Base-by-base conservation (phyloP, 768 basidiomycete species). In the Hericium alpestre region DNA sequence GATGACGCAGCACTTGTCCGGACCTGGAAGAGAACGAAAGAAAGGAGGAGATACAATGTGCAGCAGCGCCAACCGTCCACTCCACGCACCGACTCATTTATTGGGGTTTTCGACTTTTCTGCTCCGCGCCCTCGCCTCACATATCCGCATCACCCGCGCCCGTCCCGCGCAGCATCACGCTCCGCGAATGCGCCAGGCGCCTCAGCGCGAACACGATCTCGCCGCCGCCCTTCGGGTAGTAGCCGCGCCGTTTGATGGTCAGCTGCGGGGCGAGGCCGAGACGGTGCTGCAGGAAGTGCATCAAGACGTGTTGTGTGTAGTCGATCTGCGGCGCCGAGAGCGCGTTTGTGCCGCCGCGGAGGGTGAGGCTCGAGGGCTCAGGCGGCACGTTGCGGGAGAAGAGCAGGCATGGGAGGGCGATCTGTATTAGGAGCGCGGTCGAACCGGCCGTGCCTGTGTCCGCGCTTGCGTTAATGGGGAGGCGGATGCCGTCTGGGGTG, bases 281-380 rank as follows among this genome's bases (percentile, higher is more conserved):
- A 66, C 85, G 82, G 11, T 68, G 72, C 22, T 69, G 71, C 32
- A 88, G 67, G 66, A 90, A 91, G 0, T 87, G 88, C 6, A 90
- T 65, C 64, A 90, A 74, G 51, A 89, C 70, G 59, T 81, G 71
- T 51, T 79, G 73, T 4, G 77, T 78, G 66, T 88, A 89, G 69
- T 90, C 88, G 27, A 88, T 78, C 61, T 89, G 89, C 0, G 89
- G 89, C 5, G 87, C 87, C 46, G 76, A 68, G 2, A 72, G 69
- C 18, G 86, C 86, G 59, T 90, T 90, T 2, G 88, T 90, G 2
- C 87, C 89, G 8, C 89, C 88, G 0, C 72, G 71, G 1, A 90
- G 75, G 9, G 71, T 71, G 23, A 90, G 73, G 3, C 71, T 74
- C 10, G 83, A 82, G 0, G 73, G 64, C 11, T 46, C 3, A 59